A percentile compares a stretch with the other conserved stretches of the same genome.
phyloP scores from a whole-genome alignment of 345 rosid genomes.

The Pistacia atlantica region DNA sequence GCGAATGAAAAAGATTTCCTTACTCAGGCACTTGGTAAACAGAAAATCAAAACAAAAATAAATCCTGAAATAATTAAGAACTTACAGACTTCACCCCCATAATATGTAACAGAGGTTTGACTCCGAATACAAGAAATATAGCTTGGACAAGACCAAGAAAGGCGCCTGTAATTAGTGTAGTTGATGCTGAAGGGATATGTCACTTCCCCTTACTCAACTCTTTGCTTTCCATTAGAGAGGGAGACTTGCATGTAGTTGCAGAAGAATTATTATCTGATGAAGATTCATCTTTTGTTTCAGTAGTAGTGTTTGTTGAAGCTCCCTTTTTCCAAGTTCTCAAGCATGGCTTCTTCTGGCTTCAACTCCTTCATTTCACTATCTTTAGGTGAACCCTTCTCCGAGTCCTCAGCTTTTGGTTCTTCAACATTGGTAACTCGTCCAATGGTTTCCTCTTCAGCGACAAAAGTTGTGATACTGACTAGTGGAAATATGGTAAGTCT shows the following conservation, averaged over 20 bases:
- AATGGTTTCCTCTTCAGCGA: conserved; percentile 92
- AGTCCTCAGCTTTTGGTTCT: conserved; percentile 22
- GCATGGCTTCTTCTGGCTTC: conserved; percentile 21
- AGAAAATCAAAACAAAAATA: background rate
- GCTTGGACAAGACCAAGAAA: conserved; percentile 81
- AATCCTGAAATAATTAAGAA: background rate
- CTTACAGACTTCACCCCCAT: conserved; percentile 91
- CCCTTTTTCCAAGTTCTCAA: conserved; percentile 22
- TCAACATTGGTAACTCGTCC: conserved; percentile 40
- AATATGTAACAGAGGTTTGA: conserved; percentile 54
- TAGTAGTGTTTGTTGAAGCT: conserved; percentile 1
- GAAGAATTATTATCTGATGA: conserved; percentile 28
- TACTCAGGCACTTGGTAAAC: background rate
- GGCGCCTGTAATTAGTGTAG: conserved; percentile 74
- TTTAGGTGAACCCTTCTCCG: conserved; percentile 25
- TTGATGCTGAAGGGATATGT: conserved; percentile 85
- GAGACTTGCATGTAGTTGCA: conserved; percentile 27
- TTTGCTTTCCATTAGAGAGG: conserved; percentile 14
- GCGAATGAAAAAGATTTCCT: background rate
- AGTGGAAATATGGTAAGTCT: conserved; percentile 83
- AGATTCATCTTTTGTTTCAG: conserved; percentile 19
- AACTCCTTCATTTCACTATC: conserved; percentile 21
- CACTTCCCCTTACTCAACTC: conserved; percentile 37
- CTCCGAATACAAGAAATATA: conserved; percentile 63
- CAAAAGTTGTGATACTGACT: conserved; percentile 91